These are phyloP conservation scores for Canna indica DNA, from an alignment of 176 grass and related monocot genomes.

Conservation along the genomic window DNA sequence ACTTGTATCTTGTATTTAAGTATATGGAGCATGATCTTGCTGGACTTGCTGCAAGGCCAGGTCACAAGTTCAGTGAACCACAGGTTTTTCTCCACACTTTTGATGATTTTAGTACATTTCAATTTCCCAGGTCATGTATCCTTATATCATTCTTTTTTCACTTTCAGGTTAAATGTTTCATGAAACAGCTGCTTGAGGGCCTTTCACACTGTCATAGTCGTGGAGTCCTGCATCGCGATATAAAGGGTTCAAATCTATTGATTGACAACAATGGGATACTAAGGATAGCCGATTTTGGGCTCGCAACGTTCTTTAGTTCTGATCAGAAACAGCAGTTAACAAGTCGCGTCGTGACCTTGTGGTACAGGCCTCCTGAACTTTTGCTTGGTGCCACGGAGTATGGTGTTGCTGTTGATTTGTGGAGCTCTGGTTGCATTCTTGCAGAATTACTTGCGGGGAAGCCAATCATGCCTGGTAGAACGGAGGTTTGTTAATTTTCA, in stretches of 20 bases:
- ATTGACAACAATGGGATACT: constrained; percentile 42
- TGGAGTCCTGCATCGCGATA: constrained; percentile 49
- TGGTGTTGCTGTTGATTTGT: constrained; percentile 43
- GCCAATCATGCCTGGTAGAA: constrained; percentile 67
- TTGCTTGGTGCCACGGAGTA: constrained; percentile 53
- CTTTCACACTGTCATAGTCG: constrained; percentile 48
- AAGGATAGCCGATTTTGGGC: constrained; percentile 53
- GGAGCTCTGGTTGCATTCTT: constrained; percentile 66
- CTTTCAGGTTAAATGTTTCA: constrained; percentile 47
- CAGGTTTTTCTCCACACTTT: too few species aligned
- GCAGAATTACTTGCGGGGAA: constrained; percentile 54
- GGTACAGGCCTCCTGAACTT: constrained; percentile 68
- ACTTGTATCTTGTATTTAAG: constrained; percentile 31
- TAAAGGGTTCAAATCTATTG: constrained; percentile 61
- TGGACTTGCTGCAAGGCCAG: constrained; percentile 43
- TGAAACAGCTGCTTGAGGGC: constrained; percentile 44
- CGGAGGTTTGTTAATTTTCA: constrained; percentile 28
- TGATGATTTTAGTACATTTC: too few species aligned
- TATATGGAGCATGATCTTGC: constrained; percentile 25
- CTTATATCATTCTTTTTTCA: not conserved
- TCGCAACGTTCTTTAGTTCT: constrained; percentile 47
- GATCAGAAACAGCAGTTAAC: constrained; percentile 32
- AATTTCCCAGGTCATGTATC: not conserved
- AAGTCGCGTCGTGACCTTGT: constrained; percentile 62
- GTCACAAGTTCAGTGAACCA: constrained; percentile 44